phyloP scores from a whole-genome alignment of 495 filamentous ascomycete species.

The Penicillium bovifimosum region DNA sequence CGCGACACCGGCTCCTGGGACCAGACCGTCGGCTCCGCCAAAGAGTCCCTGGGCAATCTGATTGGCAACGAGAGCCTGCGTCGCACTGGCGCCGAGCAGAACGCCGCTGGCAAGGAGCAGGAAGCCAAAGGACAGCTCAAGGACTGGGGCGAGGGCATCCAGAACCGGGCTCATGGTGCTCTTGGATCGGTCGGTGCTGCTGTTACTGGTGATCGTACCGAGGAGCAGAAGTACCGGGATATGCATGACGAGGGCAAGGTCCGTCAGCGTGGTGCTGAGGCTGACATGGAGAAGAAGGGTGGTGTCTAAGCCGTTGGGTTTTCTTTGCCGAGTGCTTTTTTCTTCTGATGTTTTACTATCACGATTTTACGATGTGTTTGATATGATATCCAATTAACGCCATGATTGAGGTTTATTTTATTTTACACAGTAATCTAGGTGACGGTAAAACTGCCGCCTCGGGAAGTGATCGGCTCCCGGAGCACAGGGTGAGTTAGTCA shows the following conservation, averaged over 20 bases:
- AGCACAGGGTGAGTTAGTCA: no score
- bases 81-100: conserved; percentile 68
- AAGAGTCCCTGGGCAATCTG: conserved; percentile 73
- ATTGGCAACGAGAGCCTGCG: conserved; percentile 72
- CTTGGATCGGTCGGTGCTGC: conserved; percentile 64
- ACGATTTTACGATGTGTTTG: conserved; percentile 13
- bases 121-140: conserved; percentile 81
- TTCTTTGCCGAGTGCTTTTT: background rate
- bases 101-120: conserved; percentile 69
- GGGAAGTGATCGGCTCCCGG: no score
- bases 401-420: background rate
- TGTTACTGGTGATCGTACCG: conserved; percentile 62
- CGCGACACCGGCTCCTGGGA: conserved; percentile 72
- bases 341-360: conserved; percentile 6
- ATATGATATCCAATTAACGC: conserved; percentile 21
- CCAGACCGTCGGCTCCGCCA: conserved; percentile 79
- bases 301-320: conserved; percentile 9
- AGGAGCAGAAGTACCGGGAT: conserved; percentile 54
- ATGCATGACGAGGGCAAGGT: conserved; percentile 86
- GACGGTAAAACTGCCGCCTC: no score
- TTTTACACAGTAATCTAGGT: background rate
- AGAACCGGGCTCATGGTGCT: conserved; percentile 66
- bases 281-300: conserved; percentile 69
- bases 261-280: conserved; percentile 75
- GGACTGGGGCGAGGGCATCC: conserved; percentile 66